Conservation (phyloP, 1,284 basidiomycete species). For the Ceratobasidium sp. region DNA sequence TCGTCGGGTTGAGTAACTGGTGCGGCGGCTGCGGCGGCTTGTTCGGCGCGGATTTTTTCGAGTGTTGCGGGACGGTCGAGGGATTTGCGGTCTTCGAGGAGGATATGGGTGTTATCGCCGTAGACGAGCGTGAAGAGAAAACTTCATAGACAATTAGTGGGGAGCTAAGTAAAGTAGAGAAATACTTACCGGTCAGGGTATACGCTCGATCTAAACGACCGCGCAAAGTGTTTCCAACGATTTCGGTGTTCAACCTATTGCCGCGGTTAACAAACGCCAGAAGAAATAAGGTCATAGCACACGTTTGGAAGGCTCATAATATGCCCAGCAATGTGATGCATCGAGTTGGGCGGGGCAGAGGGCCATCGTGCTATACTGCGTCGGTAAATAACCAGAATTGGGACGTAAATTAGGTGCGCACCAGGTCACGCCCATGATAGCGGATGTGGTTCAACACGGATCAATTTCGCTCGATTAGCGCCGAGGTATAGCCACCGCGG, state of each 20-base stretch:
- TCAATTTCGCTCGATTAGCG: conserved; percentile 32
- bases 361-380: conserved; percentile 40
- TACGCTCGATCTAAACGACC: conserved; percentile 29
- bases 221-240: conserved; percentile 41
- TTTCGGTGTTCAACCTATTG: conserved; percentile 31
- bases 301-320: conserved; percentile 42
- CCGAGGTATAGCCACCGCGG: conserved; percentile 20
- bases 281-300: background rate
- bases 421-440: conserved; percentile 41
- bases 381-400: background rate
- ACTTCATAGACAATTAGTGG: background rate
- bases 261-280: background rate
- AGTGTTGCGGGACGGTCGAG: conserved; percentile 38
- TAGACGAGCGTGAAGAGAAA: conserved; percentile 39
- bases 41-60: conserved; percentile 35
- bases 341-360: conserved; percentile 11
- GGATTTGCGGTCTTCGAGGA: conserved; percentile 43
- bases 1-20: conserved; percentile 30
- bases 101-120: conserved; percentile 34
- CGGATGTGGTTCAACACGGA: conserved; percentile 39
- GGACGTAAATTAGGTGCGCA: background rate
- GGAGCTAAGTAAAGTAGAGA: background rate
- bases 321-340: conserved; percentile 30
- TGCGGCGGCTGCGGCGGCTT: conserved; percentile 16
- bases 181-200: conserved; percentile 32